Evolutionary conservation across 2,329 filamentous ascomycete genomes (phyloP).

Genomic region (Pseudogymnoascus sp.): DNA sequence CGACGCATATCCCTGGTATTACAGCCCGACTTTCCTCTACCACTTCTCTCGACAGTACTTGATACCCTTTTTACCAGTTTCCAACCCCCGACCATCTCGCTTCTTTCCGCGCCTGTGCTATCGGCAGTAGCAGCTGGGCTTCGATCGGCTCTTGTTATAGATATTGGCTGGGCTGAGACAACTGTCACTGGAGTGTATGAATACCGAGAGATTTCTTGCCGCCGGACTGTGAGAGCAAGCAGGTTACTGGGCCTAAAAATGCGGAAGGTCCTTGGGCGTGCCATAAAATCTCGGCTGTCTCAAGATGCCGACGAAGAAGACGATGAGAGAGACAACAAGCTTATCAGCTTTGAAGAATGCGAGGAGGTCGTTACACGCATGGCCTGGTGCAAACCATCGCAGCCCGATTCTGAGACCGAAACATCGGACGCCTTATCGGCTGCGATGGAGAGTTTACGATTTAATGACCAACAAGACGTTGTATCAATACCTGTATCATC

Average conservation of each 20-base stretch:
- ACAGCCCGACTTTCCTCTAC: constrained; percentile 69
- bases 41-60: constrained; percentile 67
- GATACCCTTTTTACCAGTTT: constrained; percentile 75
- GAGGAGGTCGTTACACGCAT: constrained; percentile 71
- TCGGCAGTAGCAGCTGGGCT: constrained; percentile 71
- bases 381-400: constrained; percentile 59
- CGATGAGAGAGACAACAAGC: constrained; percentile 19
- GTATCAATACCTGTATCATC: constrained; percentile 39
- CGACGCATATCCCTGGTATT: constrained; percentile 68
- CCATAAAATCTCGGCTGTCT: constrained; percentile 26
- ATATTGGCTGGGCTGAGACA: constrained; percentile 90
- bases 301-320: constrained; percentile 4
- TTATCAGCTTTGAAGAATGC: constrained; percentile 67
- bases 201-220: constrained; percentile 70
- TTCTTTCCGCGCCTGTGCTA: constrained; percentile 72
- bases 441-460: constrained; percentile 51
- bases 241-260: constrained; percentile 64
- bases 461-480: constrained; percentile 25
- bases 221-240: constrained; percentile 66
- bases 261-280: constrained; percentile 52
- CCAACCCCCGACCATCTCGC: constrained; percentile 70
- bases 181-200: constrained; percentile 82
- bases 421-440: constrained; percentile 37
- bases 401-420: neutral
- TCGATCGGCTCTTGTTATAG: constrained; percentile 77